Conservation (phyloP, 1,139 yeast genomes). For the Pichia sp. region DNA sequence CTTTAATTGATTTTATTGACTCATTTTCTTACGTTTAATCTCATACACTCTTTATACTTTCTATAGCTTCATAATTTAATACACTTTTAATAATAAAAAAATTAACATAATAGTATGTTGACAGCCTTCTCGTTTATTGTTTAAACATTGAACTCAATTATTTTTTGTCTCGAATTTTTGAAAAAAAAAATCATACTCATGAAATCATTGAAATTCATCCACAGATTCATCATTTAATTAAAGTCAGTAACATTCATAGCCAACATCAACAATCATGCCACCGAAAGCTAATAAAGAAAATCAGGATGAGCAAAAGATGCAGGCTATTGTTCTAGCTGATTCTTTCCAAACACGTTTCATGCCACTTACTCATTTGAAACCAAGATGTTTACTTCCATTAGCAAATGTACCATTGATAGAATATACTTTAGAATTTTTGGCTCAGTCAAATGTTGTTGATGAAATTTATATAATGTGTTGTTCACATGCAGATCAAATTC, state of each 20-base stretch:
- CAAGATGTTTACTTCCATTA: conserved; percentile 83
- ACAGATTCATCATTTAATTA: neutral
- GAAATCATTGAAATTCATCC: neutral
- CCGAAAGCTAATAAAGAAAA: conserved; percentile 18
- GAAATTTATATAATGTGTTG: conserved; percentile 89
- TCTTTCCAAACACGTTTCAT: conserved; percentile 86
- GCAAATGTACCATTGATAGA: conserved; percentile 93
- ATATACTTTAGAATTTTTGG: conserved; percentile 88
- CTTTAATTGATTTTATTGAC: too few relatives aligned
- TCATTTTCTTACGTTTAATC: neutral
- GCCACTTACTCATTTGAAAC: conserved; percentile 80
- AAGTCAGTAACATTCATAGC: too few relatives aligned
- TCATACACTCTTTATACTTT: neutral
- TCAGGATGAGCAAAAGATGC: conserved; percentile 64
- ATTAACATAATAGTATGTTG: too few relatives aligned
- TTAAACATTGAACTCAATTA: too few relatives aligned
- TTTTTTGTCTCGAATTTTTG: neutral
- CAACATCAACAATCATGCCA: conserved; percentile 13
- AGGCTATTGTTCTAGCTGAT: conserved; percentile 91
- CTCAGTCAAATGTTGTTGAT: conserved; percentile 71
- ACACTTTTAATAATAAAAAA: neutral
- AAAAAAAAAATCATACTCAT: too few relatives aligned
- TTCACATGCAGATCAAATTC: conserved; percentile 83
- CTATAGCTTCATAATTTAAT: neutral
- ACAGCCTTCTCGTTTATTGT: too few relatives aligned